Conservation (phyloP, 2,329 filamentous ascomycete species). For the Hypoxylon sp. region DNA sequence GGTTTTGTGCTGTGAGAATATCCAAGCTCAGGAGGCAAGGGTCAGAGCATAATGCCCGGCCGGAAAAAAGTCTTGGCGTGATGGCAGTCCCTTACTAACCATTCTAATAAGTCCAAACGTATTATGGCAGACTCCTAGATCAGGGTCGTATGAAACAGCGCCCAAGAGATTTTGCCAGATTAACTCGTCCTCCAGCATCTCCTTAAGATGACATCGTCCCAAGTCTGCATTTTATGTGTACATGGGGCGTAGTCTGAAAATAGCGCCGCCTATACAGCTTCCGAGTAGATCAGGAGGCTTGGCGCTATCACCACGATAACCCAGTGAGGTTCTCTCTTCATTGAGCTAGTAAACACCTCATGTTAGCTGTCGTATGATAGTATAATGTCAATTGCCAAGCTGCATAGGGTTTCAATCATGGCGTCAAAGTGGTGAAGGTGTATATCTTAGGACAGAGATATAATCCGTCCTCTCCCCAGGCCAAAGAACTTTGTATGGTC, state of each 20-base stretch:
- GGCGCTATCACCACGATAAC: slow-evolving; percentile 26
- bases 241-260: slow-evolving; percentile 12
- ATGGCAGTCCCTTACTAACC: slow-evolving; percentile 1
- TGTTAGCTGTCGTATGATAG: slow-evolving; percentile 10
- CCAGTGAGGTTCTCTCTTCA: slow-evolving; percentile 13
- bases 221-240: slow-evolving; percentile 17
- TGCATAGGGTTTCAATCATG: slow-evolving; percentile 29
- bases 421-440: slow-evolving; percentile 13
- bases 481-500: background rate
- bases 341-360: slow-evolving; percentile 3
- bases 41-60: slow-evolving; percentile 29
- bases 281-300: slow-evolving; percentile 51
- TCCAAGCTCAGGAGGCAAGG: slow-evolving; percentile 25
- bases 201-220: slow-evolving; percentile 31
- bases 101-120: slow-evolving; percentile 17
- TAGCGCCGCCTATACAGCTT: slow-evolving; percentile 33
- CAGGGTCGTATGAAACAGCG: slow-evolving; percentile 25
- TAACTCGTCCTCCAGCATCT: slow-evolving; percentile 17
- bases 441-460: slow-evolving; percentile 23
- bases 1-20: slow-evolving; percentile 42
- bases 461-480: slow-evolving; percentile 23
- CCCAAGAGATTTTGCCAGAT: slow-evolving; percentile 30
- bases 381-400: slow-evolving; percentile 33
- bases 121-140: slow-evolving; percentile 2
- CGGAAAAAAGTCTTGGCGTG: slow-evolving; percentile 39